Evolutionary conservation across 345 rosid genomes (phyloP).

Genomic region (Toxicodendron radicans): DNA sequence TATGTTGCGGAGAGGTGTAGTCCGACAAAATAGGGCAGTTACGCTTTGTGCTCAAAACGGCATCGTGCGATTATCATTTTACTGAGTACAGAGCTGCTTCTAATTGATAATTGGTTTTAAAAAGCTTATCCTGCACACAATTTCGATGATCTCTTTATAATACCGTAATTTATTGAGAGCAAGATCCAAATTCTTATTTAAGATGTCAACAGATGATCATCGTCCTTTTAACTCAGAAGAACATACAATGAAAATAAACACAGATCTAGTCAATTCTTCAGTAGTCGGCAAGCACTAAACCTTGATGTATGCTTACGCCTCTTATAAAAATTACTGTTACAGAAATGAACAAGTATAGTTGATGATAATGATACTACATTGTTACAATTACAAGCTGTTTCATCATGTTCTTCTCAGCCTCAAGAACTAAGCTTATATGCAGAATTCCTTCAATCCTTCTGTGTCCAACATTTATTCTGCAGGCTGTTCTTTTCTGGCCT

Average conservation of each 20-base stretch:
- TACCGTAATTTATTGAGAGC: too few species aligned
- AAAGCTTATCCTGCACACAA: too few species aligned
- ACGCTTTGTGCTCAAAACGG: neutral
- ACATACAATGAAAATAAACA: neutral
- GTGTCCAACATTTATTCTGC: neutral
- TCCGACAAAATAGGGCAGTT: conserved; percentile 12
- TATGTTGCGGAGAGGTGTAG: neutral
- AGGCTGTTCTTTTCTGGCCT: conserved; percentile 18
- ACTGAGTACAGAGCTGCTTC: too few species aligned
- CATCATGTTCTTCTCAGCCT: neutral
- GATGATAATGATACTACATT: neutral
- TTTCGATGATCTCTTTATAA: too few species aligned
- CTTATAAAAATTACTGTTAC: too few species aligned
- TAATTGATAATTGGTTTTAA: neutral
- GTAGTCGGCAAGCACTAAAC: too few species aligned
- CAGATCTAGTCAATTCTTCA: too few species aligned
- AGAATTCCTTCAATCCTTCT: neutral
- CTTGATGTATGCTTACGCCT: too few species aligned
- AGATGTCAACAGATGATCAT: neutral
- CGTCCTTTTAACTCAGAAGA: too few species aligned
- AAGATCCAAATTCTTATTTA: neutral
- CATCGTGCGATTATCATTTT: neutral
- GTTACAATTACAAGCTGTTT: neutral
- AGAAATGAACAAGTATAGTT: neutral
- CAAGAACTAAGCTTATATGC: neutral